Base-by-base conservation (phyloP, 208 protist genomes). In the Herpetomonas tarakana region DNA sequence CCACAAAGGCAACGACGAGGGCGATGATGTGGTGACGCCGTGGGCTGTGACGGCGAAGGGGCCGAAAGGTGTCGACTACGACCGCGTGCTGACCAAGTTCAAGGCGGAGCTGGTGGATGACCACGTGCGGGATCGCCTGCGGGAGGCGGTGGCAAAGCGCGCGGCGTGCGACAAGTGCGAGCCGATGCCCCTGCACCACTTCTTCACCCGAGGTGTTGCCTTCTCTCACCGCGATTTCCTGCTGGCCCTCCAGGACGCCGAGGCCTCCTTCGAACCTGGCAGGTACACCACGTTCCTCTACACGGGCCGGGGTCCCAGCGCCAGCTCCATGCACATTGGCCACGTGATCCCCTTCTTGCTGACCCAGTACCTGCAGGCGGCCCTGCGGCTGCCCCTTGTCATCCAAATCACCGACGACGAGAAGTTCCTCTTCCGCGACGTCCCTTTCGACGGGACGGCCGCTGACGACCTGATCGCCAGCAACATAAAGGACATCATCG, bases 321-420 rank as follows among this genome's bases (percentile, higher is more conserved):
- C 85, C 24, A 91, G 89, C 28, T 76, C 87, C 52, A 94, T 99
- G 82, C 98, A 99, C 73, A 41, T 99, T 47, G 98, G 99, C 22
- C 99, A 99, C 76, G 77, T 99, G 18, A 71, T 99, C 28, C 98
- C 98, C 6, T 99, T 99, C 62, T 45, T 99, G 16, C 95, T 99
- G 51, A 99, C 97, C 7, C 96, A 98, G 70, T 93, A 98, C 58
- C 78, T 99, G 53, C 99, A 99, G 78, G 97, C 99, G n/a, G 86
- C 80, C 7, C 97, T 99, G 57, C 67, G 89, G 25, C 89, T 98
- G 18, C 97, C 98, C n/a, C 65, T 99, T 4, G 98, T 99, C 11
- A 97, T 99, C 60, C 98, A 99, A 74, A 92, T 99, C 67, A 99
- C 98, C 19, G 99, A 99, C 66, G 99, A 99, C 74, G 99, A 99